phyloP scores from a whole-genome alignment of 805 yeast species.

The Danielozyma ontarioensis region DNA sequence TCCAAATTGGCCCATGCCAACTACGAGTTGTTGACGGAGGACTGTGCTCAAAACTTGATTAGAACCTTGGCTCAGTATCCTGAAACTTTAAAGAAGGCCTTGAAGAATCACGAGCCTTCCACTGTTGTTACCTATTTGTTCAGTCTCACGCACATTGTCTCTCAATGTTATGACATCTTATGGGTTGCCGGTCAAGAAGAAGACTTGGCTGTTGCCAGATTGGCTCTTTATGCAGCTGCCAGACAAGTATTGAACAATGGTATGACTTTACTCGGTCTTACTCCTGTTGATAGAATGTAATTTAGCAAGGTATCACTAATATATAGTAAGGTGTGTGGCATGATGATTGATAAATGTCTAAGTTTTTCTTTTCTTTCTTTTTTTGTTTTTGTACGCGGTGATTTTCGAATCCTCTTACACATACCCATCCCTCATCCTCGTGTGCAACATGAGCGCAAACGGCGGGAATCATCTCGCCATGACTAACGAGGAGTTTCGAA shows the following conservation, averaged over 20 bases:
- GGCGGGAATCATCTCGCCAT: too few species aligned
- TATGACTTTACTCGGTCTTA: constrained; percentile 81
- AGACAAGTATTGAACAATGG: constrained; percentile 88
- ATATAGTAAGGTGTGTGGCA: too few species aligned
- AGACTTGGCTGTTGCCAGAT: constrained; percentile 82
- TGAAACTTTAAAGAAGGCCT: constrained; percentile 78
- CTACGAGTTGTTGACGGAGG: constrained; percentile 60
- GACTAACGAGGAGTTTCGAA: constrained; percentile 13
- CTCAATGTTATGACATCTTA: constrained; percentile 90
- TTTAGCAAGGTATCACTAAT: too few species aligned
- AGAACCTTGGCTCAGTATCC: constrained; percentile 88
- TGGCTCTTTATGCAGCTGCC: constrained; percentile 87
- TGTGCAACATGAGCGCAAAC: too few species aligned
- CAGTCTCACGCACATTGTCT: constrained; percentile 87
- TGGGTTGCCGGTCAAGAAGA: constrained; percentile 96
- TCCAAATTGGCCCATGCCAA: constrained; percentile 47
- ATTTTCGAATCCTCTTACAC: too few species aligned
- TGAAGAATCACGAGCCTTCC: constrained; percentile 84
- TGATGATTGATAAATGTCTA: too few species aligned
- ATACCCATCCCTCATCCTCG: too few species aligned
- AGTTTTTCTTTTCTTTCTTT: too few species aligned
- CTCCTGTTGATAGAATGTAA: constrained; percentile 99
- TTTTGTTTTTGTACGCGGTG: too few species aligned
- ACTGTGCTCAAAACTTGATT: constrained; percentile 62
- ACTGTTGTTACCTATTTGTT: constrained; percentile 92